These are phyloP conservation scores for Dactylis glomerata DNA, from an alignment of 176 grass and related monocot genomes.

Conservation along the genomic window DNA sequence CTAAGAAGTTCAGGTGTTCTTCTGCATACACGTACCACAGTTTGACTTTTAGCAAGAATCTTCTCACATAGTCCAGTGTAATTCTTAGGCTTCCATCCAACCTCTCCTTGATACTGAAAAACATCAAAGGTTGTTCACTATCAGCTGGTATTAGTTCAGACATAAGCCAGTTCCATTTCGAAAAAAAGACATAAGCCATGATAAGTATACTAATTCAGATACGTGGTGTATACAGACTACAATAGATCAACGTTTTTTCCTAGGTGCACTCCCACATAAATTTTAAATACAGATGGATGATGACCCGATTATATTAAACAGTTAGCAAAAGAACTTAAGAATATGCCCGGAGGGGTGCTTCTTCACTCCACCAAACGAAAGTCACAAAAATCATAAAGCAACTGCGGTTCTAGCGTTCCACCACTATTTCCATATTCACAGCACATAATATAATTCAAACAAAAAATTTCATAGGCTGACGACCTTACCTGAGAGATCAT, in stretches of 20 bases:
- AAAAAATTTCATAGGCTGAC: not conserved
- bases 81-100: slow-evolving; percentile 85
- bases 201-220: not conserved
- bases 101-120: slow-evolving; percentile 96
- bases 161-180: too few species aligned
- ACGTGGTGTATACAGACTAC: not conserved
- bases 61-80: slow-evolving; percentile 95
- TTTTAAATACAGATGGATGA: not conserved
- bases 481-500: slow-evolving; percentile 93
- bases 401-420: not conserved
- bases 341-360: slow-evolving; percentile 1
- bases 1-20: not conserved
- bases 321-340: not conserved
- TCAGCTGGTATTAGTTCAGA: not conserved
- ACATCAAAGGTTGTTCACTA: slow-evolving; percentile 13
- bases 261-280: not conserved
- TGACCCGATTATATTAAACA: not conserved
- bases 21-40: slow-evolving; percentile 66
- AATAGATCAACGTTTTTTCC: not conserved
- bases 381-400: not conserved
- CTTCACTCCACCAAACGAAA: slow-evolving; percentile 14
- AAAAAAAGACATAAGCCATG: too few species aligned
- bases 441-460: not conserved
- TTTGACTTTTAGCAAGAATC: slow-evolving; percentile 97
- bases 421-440: slow-evolving; percentile 12